Conservation (phyloP, 495 filamentous ascomycete genomes). For the Thozetella sp. region DNA sequence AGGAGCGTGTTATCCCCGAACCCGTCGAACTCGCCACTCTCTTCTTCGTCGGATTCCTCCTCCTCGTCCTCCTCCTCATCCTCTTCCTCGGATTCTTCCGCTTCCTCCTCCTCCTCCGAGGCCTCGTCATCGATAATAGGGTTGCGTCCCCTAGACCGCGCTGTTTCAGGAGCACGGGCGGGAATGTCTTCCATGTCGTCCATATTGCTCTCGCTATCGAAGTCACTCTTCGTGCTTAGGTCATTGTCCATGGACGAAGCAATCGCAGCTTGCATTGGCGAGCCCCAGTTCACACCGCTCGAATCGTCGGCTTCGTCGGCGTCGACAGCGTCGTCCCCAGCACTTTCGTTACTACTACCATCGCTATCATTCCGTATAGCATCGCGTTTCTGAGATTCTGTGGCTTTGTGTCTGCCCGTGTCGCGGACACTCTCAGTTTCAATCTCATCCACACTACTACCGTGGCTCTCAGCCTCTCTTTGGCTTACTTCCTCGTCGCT, state of each 20-base stretch:
- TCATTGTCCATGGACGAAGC: not conserved
- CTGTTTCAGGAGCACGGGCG: slow-evolving; percentile 18
- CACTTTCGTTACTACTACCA: not conserved
- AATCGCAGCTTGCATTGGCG: not conserved
- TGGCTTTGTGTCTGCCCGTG: too few relatives aligned
- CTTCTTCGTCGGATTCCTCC: slow-evolving; percentile 3
- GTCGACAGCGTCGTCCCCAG: not conserved
- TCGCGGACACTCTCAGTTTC: not conserved
- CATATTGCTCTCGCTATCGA: slow-evolving; percentile 22
- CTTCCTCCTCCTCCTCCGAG: slow-evolving; percentile 19
- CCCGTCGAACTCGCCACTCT: not conserved
- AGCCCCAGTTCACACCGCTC: not conserved
- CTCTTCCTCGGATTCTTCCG: slow-evolving; percentile 12
- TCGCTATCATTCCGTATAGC: too few relatives aligned
- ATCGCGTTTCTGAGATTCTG: too few relatives aligned
- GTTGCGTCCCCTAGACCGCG: slow-evolving; percentile 8
- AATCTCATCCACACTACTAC: not conserved
- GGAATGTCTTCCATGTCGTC: slow-evolving; percentile 36
- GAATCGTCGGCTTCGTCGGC: not conserved
- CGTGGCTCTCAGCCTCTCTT: not conserved
- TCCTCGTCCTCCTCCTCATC: slow-evolving; percentile 6
- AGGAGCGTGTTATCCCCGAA: not conserved
- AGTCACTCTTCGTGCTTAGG: not conserved
- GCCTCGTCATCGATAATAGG: slow-evolving; percentile 13
- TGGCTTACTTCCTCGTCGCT: not conserved